Conservation (phyloP, 2,329 filamentous ascomycete genomes). For the Byssothecium circinans region DNA sequence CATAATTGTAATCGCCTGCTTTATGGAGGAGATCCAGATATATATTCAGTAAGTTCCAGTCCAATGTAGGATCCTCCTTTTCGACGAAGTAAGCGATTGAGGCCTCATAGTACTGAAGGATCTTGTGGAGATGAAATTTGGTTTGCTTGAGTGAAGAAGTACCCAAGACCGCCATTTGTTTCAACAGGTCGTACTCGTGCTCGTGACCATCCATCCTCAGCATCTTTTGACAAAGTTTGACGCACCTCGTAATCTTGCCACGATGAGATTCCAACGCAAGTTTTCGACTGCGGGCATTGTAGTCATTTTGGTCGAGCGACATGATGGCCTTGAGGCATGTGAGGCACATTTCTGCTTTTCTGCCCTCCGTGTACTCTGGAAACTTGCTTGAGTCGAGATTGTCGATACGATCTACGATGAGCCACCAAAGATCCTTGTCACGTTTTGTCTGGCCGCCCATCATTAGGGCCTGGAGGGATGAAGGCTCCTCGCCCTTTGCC, state of each 20-base stretch:
- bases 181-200: constrained; percentile 57
- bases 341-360: constrained; percentile 32
- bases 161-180: constrained; percentile 59
- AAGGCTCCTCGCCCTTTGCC: constrained; percentile 58
- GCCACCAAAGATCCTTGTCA: constrained; percentile 60
- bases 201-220: constrained; percentile 58
- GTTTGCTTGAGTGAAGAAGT: constrained; percentile 53
- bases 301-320: constrained; percentile 54
- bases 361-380: constrained; percentile 29
- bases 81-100: constrained; percentile 55
- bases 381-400: constrained; percentile 45
- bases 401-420: constrained; percentile 57
- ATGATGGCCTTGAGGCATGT: constrained; percentile 52
- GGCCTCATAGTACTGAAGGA: constrained; percentile 55
- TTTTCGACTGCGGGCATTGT: constrained; percentile 57
- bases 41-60: constrained; percentile 83
- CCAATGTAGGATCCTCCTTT: constrained; percentile 51
- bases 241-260: constrained; percentile 36
- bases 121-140: constrained; percentile 50
- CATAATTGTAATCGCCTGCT: constrained; percentile 63
- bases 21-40: constrained; percentile 80
- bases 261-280: constrained; percentile 58
- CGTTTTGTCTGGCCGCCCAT: constrained; percentile 61
- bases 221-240: constrained; percentile 54
- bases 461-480: constrained; percentile 59